Evolutionary conservation across 441 rosid species (phyloP).

Genomic region (Mallotus japonicus): DNA sequence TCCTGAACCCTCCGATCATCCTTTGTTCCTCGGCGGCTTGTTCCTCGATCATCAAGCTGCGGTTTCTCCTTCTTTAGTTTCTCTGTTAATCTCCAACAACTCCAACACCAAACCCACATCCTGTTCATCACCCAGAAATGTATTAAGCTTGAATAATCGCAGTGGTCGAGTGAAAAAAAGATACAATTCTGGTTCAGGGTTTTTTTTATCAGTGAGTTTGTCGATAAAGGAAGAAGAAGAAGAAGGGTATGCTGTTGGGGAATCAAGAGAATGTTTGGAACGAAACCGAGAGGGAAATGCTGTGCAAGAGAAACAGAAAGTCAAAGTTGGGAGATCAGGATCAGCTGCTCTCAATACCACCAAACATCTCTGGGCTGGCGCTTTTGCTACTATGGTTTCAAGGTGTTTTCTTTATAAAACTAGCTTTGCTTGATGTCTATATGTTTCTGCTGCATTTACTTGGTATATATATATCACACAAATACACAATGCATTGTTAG

Average conservation of each 20-base stretch:
- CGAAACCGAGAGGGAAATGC: slow-evolving; percentile 23
- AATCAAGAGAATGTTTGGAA: too few relatives aligned
- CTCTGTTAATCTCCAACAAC: slow-evolving; percentile 19
- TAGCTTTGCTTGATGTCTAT: too few relatives aligned
- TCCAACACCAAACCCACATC: slow-evolving; percentile 6
- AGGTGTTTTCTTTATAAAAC: slow-evolving; percentile 42
- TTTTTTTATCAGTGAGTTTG: slow-evolving; percentile 55
- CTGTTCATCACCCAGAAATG: slow-evolving; percentile 24
- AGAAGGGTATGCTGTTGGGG: slow-evolving; percentile 15
- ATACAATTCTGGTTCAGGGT: too few relatives aligned
- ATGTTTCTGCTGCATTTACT: too few relatives aligned
- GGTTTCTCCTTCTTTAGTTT: slow-evolving; percentile 37
- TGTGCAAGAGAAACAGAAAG: slow-evolving; percentile 8
- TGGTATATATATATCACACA: too few relatives aligned
- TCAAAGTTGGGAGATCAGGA: slow-evolving; percentile 35
- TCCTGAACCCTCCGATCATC: slow-evolving; percentile 30
- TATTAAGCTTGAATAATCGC: slow-evolving; percentile 26
- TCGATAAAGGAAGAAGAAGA: slow-evolving; percentile 46
- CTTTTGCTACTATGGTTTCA: slow-evolving; percentile 89
- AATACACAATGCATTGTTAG: too few relatives aligned
- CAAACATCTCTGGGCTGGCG: slow-evolving; percentile 91
- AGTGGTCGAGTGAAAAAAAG: too few relatives aligned
- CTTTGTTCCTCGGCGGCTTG: slow-evolving; percentile 45
- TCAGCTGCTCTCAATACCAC: slow-evolving; percentile 72
- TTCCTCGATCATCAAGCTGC: slow-evolving; percentile 47